These are phyloP conservation scores for Echinosphaeria canescens DNA, from an alignment of 2,329 filamentous ascomycete species.

Conservation along the genomic window DNA sequence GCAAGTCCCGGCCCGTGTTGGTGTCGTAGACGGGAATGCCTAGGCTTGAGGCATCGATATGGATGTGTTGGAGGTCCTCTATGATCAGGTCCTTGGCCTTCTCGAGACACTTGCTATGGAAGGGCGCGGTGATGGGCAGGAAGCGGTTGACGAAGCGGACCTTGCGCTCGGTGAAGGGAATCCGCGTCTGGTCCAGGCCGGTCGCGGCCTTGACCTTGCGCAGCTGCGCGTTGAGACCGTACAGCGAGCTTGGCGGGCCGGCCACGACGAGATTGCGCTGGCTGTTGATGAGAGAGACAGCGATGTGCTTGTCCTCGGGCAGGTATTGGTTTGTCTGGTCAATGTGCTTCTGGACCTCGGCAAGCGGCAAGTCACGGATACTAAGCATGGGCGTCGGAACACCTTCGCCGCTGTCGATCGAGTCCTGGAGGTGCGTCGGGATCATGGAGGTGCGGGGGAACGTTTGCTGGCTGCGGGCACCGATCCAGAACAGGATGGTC, in stretches of 20 bases:
- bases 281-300: constrained; percentile 91
- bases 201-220: constrained; percentile 96
- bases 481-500: constrained; percentile 96
- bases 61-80: constrained; percentile 67
- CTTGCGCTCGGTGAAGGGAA: constrained; percentile 91
- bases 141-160: constrained; percentile 94
- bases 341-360: constrained; percentile 88
- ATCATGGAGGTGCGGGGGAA: constrained; percentile 91
- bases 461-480: constrained; percentile 87
- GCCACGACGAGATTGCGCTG: constrained; percentile 94
- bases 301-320: constrained; percentile 78
- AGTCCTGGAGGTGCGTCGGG: constrained; percentile 79
- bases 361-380: constrained; percentile 75
- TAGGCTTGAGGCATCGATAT: constrained; percentile 51
- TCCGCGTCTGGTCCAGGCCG: constrained; percentile 85
- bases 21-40: constrained; percentile 82
- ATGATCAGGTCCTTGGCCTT: constrained; percentile 68
- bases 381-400: constrained; percentile 93
- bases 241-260: constrained; percentile 84
- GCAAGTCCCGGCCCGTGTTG: constrained; percentile 68
- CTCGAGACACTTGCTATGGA: constrained; percentile 86
- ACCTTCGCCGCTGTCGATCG: constrained; percentile 86
- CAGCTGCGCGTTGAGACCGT: constrained; percentile 84
- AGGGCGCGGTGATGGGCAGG: constrained; percentile 90
- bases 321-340: constrained; percentile 94